Percentiles rank a stretch among this genome's conserved stretches.
phyloP scores from a whole-genome alignment of 2,329 filamentous ascomycete genomes.

The Ascosphaera apis region DNA sequence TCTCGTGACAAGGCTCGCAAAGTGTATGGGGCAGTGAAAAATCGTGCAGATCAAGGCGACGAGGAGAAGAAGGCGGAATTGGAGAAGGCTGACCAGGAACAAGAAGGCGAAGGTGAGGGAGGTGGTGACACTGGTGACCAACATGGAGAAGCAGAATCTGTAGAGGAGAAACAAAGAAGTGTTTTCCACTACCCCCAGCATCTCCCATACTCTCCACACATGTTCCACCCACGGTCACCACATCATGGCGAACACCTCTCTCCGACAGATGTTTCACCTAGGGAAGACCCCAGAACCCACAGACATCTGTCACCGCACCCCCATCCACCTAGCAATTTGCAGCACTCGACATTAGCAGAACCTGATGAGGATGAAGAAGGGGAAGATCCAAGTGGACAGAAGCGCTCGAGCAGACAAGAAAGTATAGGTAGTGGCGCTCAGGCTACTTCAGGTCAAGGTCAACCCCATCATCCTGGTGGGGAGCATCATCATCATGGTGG shows the following conservation, averaged over 20 bases:
- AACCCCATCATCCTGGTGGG: too few species aligned
- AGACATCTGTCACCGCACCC: background rate
- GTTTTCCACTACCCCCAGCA: background rate
- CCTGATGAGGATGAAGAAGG: background rate
- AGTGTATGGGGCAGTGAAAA: background rate
- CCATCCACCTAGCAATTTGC: background rate
- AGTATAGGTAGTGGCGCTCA: too few species aligned
- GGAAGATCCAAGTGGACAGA: background rate
- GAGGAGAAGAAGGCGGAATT: background rate
- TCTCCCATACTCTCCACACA: background rate
- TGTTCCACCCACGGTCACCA: background rate
- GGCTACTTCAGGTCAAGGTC: too few species aligned
- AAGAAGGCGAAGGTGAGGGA: background rate
- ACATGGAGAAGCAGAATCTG: background rate
- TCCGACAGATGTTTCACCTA: background rate
- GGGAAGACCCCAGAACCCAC: background rate
- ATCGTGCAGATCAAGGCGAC: background rate
- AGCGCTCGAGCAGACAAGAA: background rate
- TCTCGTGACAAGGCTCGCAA: conserved; percentile 1
- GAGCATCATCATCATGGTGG: too few species aligned
- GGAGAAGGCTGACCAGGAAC: background rate
- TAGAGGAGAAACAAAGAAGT: background rate
- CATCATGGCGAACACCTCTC: conserved; percentile 1
- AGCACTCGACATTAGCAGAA: background rate
- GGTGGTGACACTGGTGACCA: background rate